Evolutionary conservation across 345 rosid species (phyloP).

Genomic region (Bruguiera parviflora): DNA sequence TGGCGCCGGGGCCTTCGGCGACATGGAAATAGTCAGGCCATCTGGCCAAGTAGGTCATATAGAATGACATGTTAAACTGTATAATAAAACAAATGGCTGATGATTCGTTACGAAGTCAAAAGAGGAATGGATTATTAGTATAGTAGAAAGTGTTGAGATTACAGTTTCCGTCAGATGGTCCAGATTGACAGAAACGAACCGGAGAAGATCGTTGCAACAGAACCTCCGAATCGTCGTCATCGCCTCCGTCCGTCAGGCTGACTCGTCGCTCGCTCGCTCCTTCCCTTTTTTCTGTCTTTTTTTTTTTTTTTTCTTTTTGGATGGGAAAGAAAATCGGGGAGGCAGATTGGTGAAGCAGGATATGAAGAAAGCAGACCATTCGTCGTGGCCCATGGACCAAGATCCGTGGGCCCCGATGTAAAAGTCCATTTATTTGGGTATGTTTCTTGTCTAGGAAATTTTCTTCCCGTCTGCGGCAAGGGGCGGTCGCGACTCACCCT

Average conservation of each 20-base stretch:
- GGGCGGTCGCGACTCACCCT: too few relatives aligned
- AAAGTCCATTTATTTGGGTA: too few relatives aligned
- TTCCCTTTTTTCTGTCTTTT: not conserved
- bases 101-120: not conserved
- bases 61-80: slow-evolving; percentile 95
- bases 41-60: slow-evolving; percentile 94
- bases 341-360: too few relatives aligned
- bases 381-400: too few relatives aligned
- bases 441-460: too few relatives aligned
- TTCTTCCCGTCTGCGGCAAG: too few relatives aligned
- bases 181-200: slow-evolving; percentile 73
- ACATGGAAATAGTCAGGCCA: slow-evolving; percentile 98
- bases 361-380: too few relatives aligned
- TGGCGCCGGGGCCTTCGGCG: slow-evolving; percentile 72
- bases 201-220: slow-evolving; percentile 91
- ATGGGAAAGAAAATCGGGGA: too few relatives aligned
- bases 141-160: slow-evolving; percentile 13
- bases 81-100: not conserved
- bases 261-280: not conserved
- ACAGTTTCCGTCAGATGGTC: slow-evolving; percentile 98
- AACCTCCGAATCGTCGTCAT: slow-evolving; percentile 93
- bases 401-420: too few relatives aligned
- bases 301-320: not conserved
- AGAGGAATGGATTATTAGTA: not conserved
- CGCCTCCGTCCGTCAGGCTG: not conserved